Conservation (phyloP, 768 basidiomycete genomes). For the Strobilomyces confusus region DNA sequence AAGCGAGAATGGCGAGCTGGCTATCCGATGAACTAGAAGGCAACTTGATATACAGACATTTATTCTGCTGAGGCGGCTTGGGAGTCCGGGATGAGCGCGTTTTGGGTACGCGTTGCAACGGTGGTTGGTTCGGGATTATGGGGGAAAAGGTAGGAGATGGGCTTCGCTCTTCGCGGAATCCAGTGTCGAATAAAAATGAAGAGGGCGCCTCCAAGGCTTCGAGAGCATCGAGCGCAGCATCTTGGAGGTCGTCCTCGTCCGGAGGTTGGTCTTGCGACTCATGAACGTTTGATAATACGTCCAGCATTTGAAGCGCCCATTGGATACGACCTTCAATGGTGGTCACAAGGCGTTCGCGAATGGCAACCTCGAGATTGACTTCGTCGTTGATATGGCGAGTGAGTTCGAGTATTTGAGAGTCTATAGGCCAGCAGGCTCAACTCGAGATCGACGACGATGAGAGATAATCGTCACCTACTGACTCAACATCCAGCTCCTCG, state of each 20-base stretch:
- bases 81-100: constrained; percentile 27
- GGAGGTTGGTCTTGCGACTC: constrained; percentile 12
- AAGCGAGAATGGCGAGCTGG: constrained; percentile 35
- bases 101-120: constrained; percentile 19
- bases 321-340: constrained; percentile 43
- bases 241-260: constrained; percentile 34
- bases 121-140: constrained; percentile 9
- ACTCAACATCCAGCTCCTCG: constrained; percentile 10
- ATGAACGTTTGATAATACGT: constrained; percentile 26
- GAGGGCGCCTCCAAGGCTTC: constrained; percentile 39
- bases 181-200: constrained; percentile 33
- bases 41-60: constrained; percentile 39
- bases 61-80: constrained; percentile 29
- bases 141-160: constrained; percentile 23
- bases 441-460: background rate
- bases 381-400: constrained; percentile 33
- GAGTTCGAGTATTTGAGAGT: constrained; percentile 9
- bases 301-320: constrained; percentile 42
- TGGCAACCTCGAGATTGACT: constrained; percentile 40
- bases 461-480: constrained; percentile 7
- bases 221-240: constrained; percentile 41
- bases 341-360: constrained; percentile 39
- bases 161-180: constrained; percentile 19
- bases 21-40: constrained; percentile 26
- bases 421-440: constrained; percentile 8